A percentile compares a stretch with the other conserved stretches of the same genome.
Conservation (phyloP, 257 asterid genomes). For the Eucommia ulmoides region DNA sequence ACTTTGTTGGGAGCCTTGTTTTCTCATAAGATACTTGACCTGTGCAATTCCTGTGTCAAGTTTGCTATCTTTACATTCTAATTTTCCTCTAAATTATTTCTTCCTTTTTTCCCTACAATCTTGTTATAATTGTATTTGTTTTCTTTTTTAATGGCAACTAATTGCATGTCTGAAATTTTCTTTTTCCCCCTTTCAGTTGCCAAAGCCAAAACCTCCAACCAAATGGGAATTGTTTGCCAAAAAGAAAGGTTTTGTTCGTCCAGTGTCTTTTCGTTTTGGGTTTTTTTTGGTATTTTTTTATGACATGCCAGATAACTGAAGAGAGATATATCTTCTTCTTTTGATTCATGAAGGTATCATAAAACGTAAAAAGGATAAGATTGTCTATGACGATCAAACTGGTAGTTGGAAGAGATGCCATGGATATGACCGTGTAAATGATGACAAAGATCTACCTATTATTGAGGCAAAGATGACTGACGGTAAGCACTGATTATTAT, state of each 20-base stretch:
- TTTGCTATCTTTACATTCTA: too few relatives aligned
- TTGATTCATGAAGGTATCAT: slow-evolving; percentile 59
- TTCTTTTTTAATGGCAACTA: neutral
- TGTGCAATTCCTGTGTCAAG: too few relatives aligned
- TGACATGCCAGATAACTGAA: neutral
- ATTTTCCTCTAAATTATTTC: neutral
- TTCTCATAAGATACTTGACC: too few relatives aligned
- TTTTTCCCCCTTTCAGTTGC: slow-evolving; percentile 44
- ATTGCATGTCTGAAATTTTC: slow-evolving; percentile 1
- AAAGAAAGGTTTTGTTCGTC: too few relatives aligned
- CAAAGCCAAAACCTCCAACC: slow-evolving; percentile 88
- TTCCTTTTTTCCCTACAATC: neutral
- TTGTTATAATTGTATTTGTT: neutral
- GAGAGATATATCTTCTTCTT: too few relatives aligned
- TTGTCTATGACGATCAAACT: slow-evolving; percentile 71
- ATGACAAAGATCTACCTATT: slow-evolving; percentile 84
- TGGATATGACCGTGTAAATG: slow-evolving; percentile 89
- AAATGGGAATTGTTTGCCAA: slow-evolving; percentile 84
- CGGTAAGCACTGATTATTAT: too few relatives aligned
- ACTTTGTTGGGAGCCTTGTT: neutral
- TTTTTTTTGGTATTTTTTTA: neutral
- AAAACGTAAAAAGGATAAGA: slow-evolving; percentile 60
- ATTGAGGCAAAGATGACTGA: slow-evolving; percentile 88
- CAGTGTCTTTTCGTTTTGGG: too few relatives aligned
- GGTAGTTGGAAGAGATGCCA: slow-evolving; percentile 80